phyloP scores from a whole-genome alignment of 345 rosid genomes.

The Camelina sativa region DNA sequence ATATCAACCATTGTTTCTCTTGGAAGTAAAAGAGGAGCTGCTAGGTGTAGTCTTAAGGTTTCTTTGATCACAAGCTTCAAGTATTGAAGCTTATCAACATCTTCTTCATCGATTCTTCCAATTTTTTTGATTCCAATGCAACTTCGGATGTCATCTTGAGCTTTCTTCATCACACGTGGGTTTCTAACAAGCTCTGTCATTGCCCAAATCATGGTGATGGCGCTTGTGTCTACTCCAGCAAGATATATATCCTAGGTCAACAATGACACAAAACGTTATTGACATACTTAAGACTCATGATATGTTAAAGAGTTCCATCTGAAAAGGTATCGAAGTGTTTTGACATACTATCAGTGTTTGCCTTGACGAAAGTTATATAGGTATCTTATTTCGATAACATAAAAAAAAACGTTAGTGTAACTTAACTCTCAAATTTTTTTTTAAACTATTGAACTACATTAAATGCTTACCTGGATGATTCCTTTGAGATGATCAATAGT shows the following conservation, averaged over 20 bases:
- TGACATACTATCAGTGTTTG: no score
- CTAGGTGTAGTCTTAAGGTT: constrained; percentile 45
- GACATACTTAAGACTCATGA: not conserved
- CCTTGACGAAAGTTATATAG: not conserved
- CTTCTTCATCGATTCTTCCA: constrained; percentile 45
- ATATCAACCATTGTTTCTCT: constrained; percentile 55
- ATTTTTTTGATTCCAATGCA: constrained; percentile 40
- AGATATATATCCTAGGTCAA: constrained; percentile 27
- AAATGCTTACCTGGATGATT: not conserved
- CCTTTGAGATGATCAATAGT: constrained; percentile 15
- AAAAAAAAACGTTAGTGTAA: not conserved
- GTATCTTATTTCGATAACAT: not conserved
- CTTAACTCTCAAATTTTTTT: no score
- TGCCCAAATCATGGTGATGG: constrained; percentile 38
- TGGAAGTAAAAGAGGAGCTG: constrained; percentile 55
- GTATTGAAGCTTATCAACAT: constrained; percentile 49
- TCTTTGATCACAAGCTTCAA: constrained; percentile 55
- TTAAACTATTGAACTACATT: not conserved
- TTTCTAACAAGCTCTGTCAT: constrained; percentile 32
- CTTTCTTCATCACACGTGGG: constrained; percentile 31
- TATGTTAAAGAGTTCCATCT: not conserved
- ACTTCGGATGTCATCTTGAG: constrained; percentile 24
- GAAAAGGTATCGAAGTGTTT: no score
- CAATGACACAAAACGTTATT: not conserved
- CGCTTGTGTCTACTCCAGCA: constrained; percentile 35